Base-by-base conservation (phyloP, 2,329 filamentous ascomycete species). In the Talaromyces atroroseus region DNA sequence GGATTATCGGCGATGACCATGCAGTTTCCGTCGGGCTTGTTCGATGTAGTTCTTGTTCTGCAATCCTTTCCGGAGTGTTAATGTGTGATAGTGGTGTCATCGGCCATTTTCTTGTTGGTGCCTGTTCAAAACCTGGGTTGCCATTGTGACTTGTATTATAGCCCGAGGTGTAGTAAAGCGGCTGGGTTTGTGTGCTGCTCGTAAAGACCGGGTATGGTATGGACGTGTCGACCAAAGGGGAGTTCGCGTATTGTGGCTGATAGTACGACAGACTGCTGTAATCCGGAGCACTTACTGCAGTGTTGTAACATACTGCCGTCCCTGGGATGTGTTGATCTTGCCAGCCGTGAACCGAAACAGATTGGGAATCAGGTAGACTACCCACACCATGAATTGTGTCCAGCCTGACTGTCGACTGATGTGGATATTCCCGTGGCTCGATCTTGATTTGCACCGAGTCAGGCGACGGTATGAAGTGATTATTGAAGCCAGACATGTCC, bases 331-430 rank as follows among this genome's bases (percentile, higher is more conserved):
- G 32, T 21, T 68, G 63, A 21, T 62, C 61, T 14, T 65, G 56
- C 60, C 66, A 68, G 29, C 57, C 56, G 12, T 61, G 56, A 21
- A 64, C 42, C 4, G 65, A 51, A 21, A 63, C 53, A 12, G 65
- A 32, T n/a, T 65, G 63, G n/a, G 60, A 56, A 23, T 61, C 60
- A 1, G 59, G 42, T 24, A 62, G 49, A n/a, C 65, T 65, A n/a
- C 64, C 59, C 60, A 32, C 62, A 52, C 64, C 64, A 45, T 64
- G 58, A 11, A 66, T 63, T 23, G 73, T 70, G 1, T 71, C 72
- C 24, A 74, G 56, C 10, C 71, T 69, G 26, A 63, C 3, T 59
- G 21, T 26, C 59, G 54, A 36, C 63, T 60, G 21, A 64, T 57
- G 57, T 55, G 59, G 26, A 45, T 54, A 24, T 48, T 54, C 56